phyloP scores from a whole-genome alignment of 768 basidiomycete genomes.

The Epithele typhae region DNA sequence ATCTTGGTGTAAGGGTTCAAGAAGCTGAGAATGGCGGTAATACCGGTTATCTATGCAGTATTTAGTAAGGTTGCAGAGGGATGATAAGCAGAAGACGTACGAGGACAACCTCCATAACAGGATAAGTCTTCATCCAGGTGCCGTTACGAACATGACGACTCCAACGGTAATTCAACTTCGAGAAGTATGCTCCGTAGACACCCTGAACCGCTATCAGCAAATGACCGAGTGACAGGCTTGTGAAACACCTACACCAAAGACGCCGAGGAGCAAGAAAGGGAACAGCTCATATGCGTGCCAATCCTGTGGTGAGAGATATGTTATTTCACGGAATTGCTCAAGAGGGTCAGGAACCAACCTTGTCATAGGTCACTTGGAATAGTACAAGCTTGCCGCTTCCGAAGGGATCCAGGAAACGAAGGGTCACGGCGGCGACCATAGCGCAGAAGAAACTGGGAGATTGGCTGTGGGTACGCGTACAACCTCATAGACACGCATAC shows the following conservation, averaged over 20 bases:
- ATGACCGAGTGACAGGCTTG: background rate
- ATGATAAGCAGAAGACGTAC: conserved; percentile 37
- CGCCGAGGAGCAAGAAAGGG: conserved; percentile 80
- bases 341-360: conserved; percentile 42
- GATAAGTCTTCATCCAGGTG: conserved; percentile 77
- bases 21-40: conserved; percentile 78
- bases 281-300: conserved; percentile 90
- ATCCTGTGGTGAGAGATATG: too few species aligned
- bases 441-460: conserved; percentile 88
- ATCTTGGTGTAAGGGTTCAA: conserved; percentile 88
- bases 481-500: too few species aligned
- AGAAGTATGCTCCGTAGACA: conserved; percentile 90
- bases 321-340: too few species aligned
- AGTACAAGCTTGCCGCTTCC: conserved; percentile 92
- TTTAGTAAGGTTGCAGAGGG: background rate
- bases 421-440: conserved; percentile 92
- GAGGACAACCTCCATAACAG: conserved; percentile 77
- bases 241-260: conserved; percentile 83
- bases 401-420: conserved; percentile 92
- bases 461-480: too few species aligned
- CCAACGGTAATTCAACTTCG: conserved; percentile 89
- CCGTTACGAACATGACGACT: conserved; percentile 74
- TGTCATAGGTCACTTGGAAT: conserved; percentile 88
- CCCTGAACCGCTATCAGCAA: conserved; percentile 45
- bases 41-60: conserved; percentile 58